Conservation (phyloP, 495 filamentous ascomycete genomes). For the Podospora bellae-mahoneyi region DNA sequence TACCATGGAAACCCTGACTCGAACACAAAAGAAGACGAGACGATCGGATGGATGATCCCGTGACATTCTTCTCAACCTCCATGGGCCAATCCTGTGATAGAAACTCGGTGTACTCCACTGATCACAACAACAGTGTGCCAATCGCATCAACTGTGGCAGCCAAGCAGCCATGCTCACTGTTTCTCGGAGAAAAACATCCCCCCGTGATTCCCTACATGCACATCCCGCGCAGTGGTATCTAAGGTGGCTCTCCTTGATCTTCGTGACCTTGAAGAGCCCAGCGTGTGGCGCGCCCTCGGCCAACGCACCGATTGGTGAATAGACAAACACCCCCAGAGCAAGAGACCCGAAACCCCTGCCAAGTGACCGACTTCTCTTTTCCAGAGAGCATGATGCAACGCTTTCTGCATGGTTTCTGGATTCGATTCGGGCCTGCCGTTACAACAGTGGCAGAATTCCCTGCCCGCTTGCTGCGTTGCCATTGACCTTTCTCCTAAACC, state of each 20-base stretch:
- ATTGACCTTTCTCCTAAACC: neutral
- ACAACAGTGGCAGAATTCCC: neutral
- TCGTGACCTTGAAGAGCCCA: neutral
- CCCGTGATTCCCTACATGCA: neutral
- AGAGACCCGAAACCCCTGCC: neutral
- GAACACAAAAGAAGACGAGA: neutral
- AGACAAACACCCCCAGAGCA: neutral
- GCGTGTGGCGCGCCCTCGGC: neutral
- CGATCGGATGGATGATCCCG: neutral
- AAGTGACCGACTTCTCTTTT: neutral
- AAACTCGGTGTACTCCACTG: neutral
- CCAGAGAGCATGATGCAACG: neutral
- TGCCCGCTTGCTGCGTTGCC: neutral
- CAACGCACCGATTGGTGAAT: neutral
- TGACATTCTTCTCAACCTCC: neutral
- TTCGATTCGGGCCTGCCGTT: constrained; percentile 1
- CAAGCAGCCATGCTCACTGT: neutral
- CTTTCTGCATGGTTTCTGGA: neutral
- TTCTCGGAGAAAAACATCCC: neutral
- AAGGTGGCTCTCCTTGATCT: neutral
- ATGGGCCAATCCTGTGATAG: neutral
- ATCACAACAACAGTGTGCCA: neutral
- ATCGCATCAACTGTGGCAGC: neutral
- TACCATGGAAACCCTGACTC: neutral
- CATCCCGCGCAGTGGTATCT: neutral